These are phyloP conservation scores for Coniochaeta pulveracea DNA, from an alignment of 2,329 filamentous ascomycete species.

Conservation along the genomic window DNA sequence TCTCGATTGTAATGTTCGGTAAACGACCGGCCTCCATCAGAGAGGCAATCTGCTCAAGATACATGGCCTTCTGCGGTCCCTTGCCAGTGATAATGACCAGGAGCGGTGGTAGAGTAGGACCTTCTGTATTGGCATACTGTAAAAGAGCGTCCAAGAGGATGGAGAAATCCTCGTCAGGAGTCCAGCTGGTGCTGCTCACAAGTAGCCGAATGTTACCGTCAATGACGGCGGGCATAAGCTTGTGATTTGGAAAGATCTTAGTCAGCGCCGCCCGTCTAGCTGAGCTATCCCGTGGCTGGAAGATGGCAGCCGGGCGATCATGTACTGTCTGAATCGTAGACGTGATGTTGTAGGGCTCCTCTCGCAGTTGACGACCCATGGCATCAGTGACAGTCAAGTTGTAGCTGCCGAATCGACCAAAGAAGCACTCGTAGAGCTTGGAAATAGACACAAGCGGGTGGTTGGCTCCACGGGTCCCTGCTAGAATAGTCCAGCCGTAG, in stretches of 20 bases:
- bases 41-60: constrained; percentile 52
- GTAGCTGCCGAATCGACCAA: constrained; percentile 56
- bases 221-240: constrained; percentile 33
- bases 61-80: constrained; percentile 71
- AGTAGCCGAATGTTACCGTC: constrained; percentile 58
- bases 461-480: constrained; percentile 37
- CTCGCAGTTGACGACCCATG: constrained; percentile 64
- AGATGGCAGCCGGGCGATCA: constrained; percentile 75
- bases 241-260: constrained; percentile 44
- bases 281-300: constrained; percentile 53
- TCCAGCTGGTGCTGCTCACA: constrained; percentile 95
- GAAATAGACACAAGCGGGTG: constrained; percentile 74
- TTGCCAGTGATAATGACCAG: constrained; percentile 90
- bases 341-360: constrained; percentile 51
- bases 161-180: constrained; percentile 88
- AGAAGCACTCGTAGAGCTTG: constrained; percentile 62
- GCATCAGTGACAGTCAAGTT: constrained; percentile 85
- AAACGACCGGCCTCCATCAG: constrained; percentile 54
- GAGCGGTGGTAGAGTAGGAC: constrained; percentile 50
- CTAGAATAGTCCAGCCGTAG: constrained; percentile 91
- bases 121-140: constrained; percentile 46
- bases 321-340: constrained; percentile 63
- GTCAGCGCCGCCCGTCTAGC: constrained; percentile 50
- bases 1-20: constrained; percentile 58
- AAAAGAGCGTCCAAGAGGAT: constrained; percentile 76